Base-by-base conservation (phyloP, 1,139 yeast species). In the Geotrichum europaeum region DNA sequence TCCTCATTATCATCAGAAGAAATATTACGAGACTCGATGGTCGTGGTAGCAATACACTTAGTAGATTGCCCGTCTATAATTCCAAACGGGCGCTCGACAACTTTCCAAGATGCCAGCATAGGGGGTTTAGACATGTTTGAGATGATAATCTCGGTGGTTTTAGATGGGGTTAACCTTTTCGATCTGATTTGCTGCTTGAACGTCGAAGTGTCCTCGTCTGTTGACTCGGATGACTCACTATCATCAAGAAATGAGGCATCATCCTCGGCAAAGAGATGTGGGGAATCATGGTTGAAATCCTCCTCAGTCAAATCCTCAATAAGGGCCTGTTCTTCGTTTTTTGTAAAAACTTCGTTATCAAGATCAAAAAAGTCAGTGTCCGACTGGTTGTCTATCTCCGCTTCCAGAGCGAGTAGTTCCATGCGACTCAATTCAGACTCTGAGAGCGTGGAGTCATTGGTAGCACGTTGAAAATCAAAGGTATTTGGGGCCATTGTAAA, bases 51-150 rank as follows among this genome's bases (percentile, higher is more conserved):
- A 40, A 40, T 40, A 40, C 47, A 40, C 22, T 40, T 40, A 0
- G 97, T 92, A 0, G 96, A 85, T 45, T 89, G 79, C 5, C 98
- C 98, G 72, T 92, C 98, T 68, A 92, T 92, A 62, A 92, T 90
- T 34, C 97, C 95, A 74, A 88, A 89, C 0, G 96, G 97, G 67
- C 89, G 85, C 57, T 74, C 75, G 63, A 85, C 89, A 20, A 96
- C 87, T 15, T 86, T 84, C 96, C 97, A 92, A 1, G 96, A 87
- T 0, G 97, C 98, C 62, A 92, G 78, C 36, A 89, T 82, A 1
- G 98, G 98, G 1, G 98, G 97, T 60, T 40, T 40, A 40, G 47
- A 40, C 5, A 40, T 40, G 20, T 40, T 40, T 40, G 47, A 40
- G 47, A 40, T 40, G 20, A 40, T 40, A 15, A 40, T 40, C 47